Conservation (phyloP, 106 monocot species). For the Allium cepa region DNA sequence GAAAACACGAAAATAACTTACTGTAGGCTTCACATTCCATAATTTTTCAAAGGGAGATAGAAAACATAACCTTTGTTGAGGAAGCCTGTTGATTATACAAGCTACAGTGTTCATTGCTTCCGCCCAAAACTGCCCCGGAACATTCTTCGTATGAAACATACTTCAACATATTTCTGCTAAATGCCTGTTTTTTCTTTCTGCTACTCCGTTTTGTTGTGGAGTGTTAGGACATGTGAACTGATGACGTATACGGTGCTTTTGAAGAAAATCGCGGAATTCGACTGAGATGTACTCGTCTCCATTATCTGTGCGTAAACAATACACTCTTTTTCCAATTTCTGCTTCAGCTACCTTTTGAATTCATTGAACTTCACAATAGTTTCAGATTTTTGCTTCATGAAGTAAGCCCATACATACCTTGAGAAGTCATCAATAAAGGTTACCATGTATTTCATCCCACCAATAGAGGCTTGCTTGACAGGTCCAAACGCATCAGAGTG, state of each 20-base stretch:
- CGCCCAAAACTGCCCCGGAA: background rate
- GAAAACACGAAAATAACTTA: constrained; percentile 11
- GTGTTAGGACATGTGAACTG: background rate
- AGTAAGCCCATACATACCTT: background rate
- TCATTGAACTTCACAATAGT: background rate
- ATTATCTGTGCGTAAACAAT: background rate
- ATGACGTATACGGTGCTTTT: background rate
- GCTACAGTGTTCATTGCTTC: background rate
- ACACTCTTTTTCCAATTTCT: background rate
- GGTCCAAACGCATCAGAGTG: constrained; percentile 3
- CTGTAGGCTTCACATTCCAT: constrained; percentile 4
- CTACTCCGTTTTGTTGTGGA: constrained; percentile 6
- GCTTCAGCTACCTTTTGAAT: background rate
- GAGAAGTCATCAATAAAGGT: constrained; percentile 5
- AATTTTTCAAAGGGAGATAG: background rate
- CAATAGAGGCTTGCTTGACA: background rate
- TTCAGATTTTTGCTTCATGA: background rate
- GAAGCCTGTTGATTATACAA: background rate
- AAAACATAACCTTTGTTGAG: constrained; percentile 1
- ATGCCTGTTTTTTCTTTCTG: constrained; percentile 11
- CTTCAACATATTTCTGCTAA: background rate
- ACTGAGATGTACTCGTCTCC: constrained; percentile 3
- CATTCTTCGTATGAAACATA: constrained; percentile 6
- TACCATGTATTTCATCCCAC: background rate
- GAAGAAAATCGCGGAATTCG: background rate